Evolutionary conservation across 2,329 filamentous ascomycete species (phyloP).

Genomic region (Aspergillus sp.): DNA sequence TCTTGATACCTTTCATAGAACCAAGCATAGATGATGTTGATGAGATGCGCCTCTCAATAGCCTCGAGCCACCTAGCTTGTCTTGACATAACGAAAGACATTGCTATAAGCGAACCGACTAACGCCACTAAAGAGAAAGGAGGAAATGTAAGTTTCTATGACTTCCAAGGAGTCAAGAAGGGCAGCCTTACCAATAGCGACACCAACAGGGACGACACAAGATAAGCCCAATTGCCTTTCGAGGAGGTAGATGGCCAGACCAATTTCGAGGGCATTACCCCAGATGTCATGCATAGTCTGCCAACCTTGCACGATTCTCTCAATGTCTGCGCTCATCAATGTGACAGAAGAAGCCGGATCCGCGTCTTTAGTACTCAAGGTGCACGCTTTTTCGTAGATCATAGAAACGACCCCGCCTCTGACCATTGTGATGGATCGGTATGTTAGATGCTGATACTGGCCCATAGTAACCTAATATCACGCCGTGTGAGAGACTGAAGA

Average conservation of each 20-base stretch:
- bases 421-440: conserved; percentile 48
- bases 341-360: conserved; percentile 43
- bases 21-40: conserved; percentile 51
- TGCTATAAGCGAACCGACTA: conserved; percentile 36
- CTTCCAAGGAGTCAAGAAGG: not conserved
- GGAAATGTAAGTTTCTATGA: not conserved
- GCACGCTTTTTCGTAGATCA: conserved; percentile 53
- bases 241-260: conserved; percentile 49
- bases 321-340: conserved; percentile 50
- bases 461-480: conserved; percentile 37
- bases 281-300: conserved; percentile 48
- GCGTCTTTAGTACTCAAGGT: conserved; percentile 35
- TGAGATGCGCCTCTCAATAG: conserved; percentile 52
- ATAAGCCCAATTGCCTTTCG: conserved; percentile 44
- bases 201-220: conserved; percentile 48
- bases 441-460: conserved; percentile 45
- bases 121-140: conserved; percentile 28
- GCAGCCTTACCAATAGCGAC: conserved; percentile 41
- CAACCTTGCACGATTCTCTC: conserved; percentile 47
- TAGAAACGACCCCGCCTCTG: conserved; percentile 46
- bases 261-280: conserved; percentile 49
- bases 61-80: conserved; percentile 53
- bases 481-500: not conserved
- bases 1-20: conserved; percentile 56
- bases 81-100: conserved; percentile 41